Base-by-base conservation (phyloP, 2,329 filamentous ascomycete genomes). In the Aspergillus caelatus region DNA sequence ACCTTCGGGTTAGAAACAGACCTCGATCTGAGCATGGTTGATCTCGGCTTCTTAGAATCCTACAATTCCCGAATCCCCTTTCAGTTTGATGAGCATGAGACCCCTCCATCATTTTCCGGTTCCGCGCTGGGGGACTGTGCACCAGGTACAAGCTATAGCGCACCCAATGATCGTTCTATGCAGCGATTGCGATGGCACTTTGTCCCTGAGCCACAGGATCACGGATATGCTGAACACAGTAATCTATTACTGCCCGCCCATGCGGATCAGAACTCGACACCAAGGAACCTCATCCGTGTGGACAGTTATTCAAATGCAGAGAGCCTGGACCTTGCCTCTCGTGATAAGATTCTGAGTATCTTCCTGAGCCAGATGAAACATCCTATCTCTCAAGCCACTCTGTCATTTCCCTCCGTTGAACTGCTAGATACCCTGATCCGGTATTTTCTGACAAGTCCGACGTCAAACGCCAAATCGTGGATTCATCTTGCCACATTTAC, bases 401-500 rank as follows among this genome's bases (percentile, higher is more conserved):
- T 41, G 19, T 41, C 39, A 8, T 41, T 41, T n/a, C 39, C 39
- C 39, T 41, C 39, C n/a, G 39, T 41, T n/a, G 39, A 41, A 9
- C 19, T 41, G 7, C 16, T 41, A n/a, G 39, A 41, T n/a, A n/a
- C 4, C 39, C 39, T 41, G 8, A 41, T 41, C 39, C 39, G 39
- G 16, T 41, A 41, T 41, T 41, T 19, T n/a, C 16, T 41, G 16
- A 41, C 39, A 41, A 41, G 39, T n/a, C 39, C 39, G 8, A 41
- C 16, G 8, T 41, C 39, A 19, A 41, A 41, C 3, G 39, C 39
- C 39, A 41, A n/a, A 10, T 41, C 39, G 39, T 41, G 39, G 39
- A 70, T 80, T 2, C 77, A 80, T 28, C 57, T 70, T 0, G 65
- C 74, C 0, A 73, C 73, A 0, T 73, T 79, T n/a, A 67, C 74